Base-by-base conservation (phyloP, 179 eudicot species). In the Nepenthes alata region DNA sequence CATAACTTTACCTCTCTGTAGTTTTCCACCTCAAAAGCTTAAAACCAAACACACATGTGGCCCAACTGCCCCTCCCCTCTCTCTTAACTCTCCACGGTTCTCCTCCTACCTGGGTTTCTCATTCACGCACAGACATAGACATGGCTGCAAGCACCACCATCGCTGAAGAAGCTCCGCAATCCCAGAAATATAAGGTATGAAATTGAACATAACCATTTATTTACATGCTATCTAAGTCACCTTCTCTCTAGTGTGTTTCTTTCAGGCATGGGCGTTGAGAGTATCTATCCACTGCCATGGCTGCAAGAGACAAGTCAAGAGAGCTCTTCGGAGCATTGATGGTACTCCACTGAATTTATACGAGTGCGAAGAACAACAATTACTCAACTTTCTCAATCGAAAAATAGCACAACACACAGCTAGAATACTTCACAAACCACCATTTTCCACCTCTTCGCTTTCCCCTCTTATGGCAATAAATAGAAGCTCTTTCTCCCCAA, bases 271-370 rank as follows among this genome's bases (percentile, higher is more conserved):
- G 87, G 76, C 79, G 44, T 74, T 85, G 66, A 85, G 71, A 73
- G 96, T 88, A 53, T 73, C 78, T 14, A 83, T 88, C 69, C 89
- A 88, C 77, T 88, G 96, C 44, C 78, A 75, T 68, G 90, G 93
- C 44, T 88, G 96, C 79, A 83, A 77, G 70, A 86, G 76, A 77
- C 76, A 85, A 78, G 86, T 88, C 64, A 84, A 80, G 77, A 88
- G 82, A 71, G 77, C 80, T 64, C 86, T 88, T 50, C 86, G 80
- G 37, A 79, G 68, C 73, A 82, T 85, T 54, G 88, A 85, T 41
- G 93, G 96, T 83, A 62, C 8, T 41, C 8, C 6, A 7, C 8
- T 41, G 45, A 4, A 41, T 41, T 4, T 7, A 4, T 4, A 41
- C 45, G 8, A 41, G 45, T 41, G 8, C 8, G 45, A 41, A 0